Percentiles rank a stretch among this genome's conserved stretches.
Evolutionary conservation across 805 yeast genomes (phyloP).

Genomic region (Zygosaccharomyces bisporus): DNA sequence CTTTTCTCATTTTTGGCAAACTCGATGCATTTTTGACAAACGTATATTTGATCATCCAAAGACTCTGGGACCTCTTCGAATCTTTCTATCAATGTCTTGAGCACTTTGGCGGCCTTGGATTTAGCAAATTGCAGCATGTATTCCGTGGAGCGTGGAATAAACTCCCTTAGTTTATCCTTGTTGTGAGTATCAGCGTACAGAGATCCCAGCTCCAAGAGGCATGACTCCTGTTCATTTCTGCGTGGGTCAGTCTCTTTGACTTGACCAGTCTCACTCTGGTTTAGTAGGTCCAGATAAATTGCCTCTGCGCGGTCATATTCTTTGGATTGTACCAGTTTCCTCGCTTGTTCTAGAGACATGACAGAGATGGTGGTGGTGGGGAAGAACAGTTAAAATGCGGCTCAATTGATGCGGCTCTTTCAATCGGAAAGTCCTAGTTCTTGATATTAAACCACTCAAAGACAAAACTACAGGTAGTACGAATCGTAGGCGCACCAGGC

Average conservation of each 20-base stretch:
- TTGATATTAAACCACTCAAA: not conserved
- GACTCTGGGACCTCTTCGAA: conserved; percentile 61
- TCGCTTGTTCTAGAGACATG: conserved; percentile 53
- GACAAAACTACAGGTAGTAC: not conserved
- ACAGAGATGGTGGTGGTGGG: not conserved
- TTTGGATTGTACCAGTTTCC: conserved; percentile 49
- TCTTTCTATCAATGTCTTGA: conserved; percentile 73
- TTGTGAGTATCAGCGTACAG: conserved; percentile 53
- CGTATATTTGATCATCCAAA: conserved; percentile 64
- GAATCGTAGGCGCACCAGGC: no score
- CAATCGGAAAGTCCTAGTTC: not conserved
- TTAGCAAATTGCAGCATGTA: conserved; percentile 82
- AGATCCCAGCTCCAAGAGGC: conserved; percentile 72
- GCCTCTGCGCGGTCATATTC: conserved; percentile 57
- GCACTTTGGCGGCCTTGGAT: conserved; percentile 90
- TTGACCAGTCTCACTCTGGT: conserved; percentile 18
- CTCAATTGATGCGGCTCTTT: conserved; percentile 1
- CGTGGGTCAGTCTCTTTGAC: conserved; percentile 36
- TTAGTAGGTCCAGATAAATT: conserved; percentile 51
- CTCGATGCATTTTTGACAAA: conserved; percentile 74
- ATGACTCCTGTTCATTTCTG: conserved; percentile 57
- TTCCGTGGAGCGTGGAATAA: conserved; percentile 64
- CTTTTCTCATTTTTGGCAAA: conserved; percentile 86
- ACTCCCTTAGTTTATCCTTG: conserved; percentile 49
- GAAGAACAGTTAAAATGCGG: not conserved